Conservation (phyloP, 768 basidiomycete genomes). For the Lactifluus rugatus region DNA sequence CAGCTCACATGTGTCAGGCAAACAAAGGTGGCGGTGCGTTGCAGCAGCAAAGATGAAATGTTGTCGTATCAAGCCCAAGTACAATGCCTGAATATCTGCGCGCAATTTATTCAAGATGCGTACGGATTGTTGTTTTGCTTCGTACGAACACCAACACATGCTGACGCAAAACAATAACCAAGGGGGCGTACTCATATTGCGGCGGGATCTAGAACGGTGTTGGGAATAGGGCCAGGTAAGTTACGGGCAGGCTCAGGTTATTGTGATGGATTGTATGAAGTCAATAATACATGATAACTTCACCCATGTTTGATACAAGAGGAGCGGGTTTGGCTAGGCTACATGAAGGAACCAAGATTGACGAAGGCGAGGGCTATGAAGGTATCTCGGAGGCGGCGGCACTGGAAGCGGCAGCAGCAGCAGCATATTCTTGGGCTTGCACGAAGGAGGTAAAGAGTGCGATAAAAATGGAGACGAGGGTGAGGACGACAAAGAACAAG, state of each 20-base stretch:
- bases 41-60: constrained; percentile 71
- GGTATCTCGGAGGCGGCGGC: not conserved
- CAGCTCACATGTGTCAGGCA: constrained; percentile 44
- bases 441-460: constrained; percentile 19
- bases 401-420: constrained; percentile 13
- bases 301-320: not conserved
- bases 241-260: constrained; percentile 64
- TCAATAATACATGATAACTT: not conserved
- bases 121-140: constrained; percentile 29
- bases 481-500: constrained; percentile 2
- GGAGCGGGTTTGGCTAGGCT: not conserved
- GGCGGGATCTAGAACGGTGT: constrained; percentile 72
- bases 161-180: not conserved
- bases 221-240: constrained; percentile 82
- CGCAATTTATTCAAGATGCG: constrained; percentile 79
- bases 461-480: constrained; percentile 6
- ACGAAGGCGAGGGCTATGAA: not conserved
- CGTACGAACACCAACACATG: not conserved
- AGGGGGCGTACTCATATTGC: constrained; percentile 84
- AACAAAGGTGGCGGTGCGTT: constrained; percentile 87
- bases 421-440: constrained; percentile 8
- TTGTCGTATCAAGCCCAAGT: constrained; percentile 75
- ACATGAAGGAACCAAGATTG: not conserved
- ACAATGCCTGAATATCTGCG: constrained; percentile 77
- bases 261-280: constrained; percentile 32